Percentiles rank a stretch among this genome's conserved stretches.
Evolutionary conservation across 1,139 yeast genomes (phyloP).

Genomic region (Hemisphaericaspora xylanilytica): DNA sequence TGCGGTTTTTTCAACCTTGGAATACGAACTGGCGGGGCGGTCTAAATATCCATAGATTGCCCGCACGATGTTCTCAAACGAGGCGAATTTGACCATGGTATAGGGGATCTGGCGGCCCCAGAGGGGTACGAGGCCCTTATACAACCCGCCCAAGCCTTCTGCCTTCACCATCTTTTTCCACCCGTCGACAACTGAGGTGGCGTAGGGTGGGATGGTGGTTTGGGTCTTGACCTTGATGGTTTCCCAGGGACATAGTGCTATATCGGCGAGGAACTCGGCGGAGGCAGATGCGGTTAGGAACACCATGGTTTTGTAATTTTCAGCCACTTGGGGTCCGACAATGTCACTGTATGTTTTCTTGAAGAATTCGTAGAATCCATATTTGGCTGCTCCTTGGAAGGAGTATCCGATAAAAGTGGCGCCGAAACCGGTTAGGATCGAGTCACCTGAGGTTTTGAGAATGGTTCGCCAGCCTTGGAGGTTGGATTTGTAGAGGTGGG

Average conservation of each 20-base stretch:
- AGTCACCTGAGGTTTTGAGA: conserved; percentile 70
- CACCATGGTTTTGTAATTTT: conserved; percentile 67
- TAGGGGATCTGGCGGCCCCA: conserved; percentile 96
- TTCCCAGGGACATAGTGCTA: conserved; percentile 88
- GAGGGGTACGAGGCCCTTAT: conserved; percentile 84
- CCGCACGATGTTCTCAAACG: conserved; percentile 87
- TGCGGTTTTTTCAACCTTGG: conserved; percentile 73
- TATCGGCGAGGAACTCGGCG: conserved; percentile 90
- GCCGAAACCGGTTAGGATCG: conserved; percentile 81
- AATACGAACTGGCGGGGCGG: conserved; percentile 38
- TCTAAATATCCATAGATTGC: conserved; percentile 56
- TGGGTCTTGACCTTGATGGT: conserved; percentile 92
- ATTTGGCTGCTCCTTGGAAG: conserved; percentile 94
- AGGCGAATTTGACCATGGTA: conserved; percentile 93
- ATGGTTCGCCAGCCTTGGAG: conserved; percentile 76
- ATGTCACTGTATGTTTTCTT: conserved; percentile 70
- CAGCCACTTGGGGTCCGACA: conserved; percentile 63
- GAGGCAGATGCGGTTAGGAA: conserved; percentile 84
- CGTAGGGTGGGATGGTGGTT: conserved; percentile 84
- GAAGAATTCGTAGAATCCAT: conserved; percentile 89
- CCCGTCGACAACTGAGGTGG: conserved; percentile 61
- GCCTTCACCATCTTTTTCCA: conserved; percentile 60
- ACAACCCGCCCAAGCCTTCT: conserved; percentile 72
- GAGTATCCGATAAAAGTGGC: conserved; percentile 92
- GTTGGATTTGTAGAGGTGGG: conserved; percentile 69